phyloP scores from a whole-genome alignment of 2,329 filamentous ascomycete genomes.

The Epichloe amarillans region DNA sequence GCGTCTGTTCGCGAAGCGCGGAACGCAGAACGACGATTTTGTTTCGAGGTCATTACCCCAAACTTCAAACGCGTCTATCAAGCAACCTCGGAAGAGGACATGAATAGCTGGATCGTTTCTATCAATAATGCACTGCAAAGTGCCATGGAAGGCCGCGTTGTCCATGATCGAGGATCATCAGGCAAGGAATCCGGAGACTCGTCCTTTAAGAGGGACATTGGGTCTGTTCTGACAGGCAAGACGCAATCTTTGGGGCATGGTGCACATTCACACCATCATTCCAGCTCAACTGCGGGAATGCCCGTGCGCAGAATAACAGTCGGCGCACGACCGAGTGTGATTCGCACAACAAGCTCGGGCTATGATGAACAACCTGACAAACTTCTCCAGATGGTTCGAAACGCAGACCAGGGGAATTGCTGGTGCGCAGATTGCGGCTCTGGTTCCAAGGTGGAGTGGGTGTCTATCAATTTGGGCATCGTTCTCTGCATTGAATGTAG shows the following conservation, averaged over 20 bases:
- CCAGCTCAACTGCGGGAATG: constrained; percentile 33
- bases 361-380: constrained; percentile 77
- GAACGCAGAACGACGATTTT: constrained; percentile 88
- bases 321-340: constrained; percentile 66
- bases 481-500: constrained; percentile 97
- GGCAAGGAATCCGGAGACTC: constrained; percentile 30
- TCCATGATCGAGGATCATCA: constrained; percentile 35
- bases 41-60: constrained; percentile 96
- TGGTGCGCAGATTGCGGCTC: constrained; percentile 93
- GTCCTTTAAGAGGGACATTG: constrained; percentile 70
- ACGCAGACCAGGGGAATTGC: constrained; percentile 82
- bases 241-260: constrained; percentile 55
- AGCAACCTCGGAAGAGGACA: constrained; percentile 93
- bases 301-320: constrained; percentile 82
- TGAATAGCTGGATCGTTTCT: constrained; percentile 89
- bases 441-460: constrained; percentile 90
- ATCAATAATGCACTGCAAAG: constrained; percentile 97
- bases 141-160: constrained; percentile 72
- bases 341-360: constrained; percentile 53
- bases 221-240: constrained; percentile 85
- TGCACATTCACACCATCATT: constrained; percentile 35
- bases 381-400: constrained; percentile 73
- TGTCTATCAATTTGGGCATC: constrained; percentile 94
- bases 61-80: constrained; percentile 95
- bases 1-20: constrained; percentile 92